Evolutionary conservation across 371 early-diverging fungal species (phyloP).

Genomic region (Mucor plumbeus): DNA sequence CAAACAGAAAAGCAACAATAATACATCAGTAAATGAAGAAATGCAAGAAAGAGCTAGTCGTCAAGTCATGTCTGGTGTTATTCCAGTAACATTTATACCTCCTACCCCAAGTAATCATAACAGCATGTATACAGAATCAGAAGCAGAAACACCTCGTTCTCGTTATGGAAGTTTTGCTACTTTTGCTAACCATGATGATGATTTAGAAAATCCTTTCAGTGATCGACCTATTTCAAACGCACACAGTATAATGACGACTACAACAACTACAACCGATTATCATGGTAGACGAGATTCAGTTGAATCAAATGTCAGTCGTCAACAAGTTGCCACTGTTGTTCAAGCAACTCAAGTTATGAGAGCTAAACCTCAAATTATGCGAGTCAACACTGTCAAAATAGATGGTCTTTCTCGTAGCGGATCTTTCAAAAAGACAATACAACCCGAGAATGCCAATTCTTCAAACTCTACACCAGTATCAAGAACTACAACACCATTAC

Average conservation of each 20-base stretch:
- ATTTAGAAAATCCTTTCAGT: slow-evolving; percentile 23
- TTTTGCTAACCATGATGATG: slow-evolving; percentile 5
- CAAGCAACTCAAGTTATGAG: slow-evolving; percentile 48
- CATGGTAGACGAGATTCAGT: slow-evolving; percentile 29
- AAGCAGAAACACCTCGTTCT: slow-evolving; percentile 11
- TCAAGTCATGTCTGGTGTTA: slow-evolving; percentile 48
- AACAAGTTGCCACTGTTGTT: slow-evolving; percentile 25
- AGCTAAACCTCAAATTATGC: slow-evolving; percentile 53
- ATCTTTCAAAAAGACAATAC: slow-evolving; percentile 30
- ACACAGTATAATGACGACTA: slow-evolving; percentile 18
- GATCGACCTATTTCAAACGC: slow-evolving; percentile 19
- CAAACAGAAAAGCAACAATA: slow-evolving; percentile 5
- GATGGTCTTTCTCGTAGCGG: slow-evolving; percentile 36
- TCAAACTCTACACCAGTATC: neutral
- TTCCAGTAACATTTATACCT: slow-evolving; percentile 54
- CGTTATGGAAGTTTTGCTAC: slow-evolving; percentile 22
- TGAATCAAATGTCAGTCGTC: slow-evolving; percentile 31
- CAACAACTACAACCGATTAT: slow-evolving; percentile 4
- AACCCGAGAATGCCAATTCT: neutral
- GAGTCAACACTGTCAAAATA: slow-evolving; percentile 48
- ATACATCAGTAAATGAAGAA: slow-evolving; percentile 15
- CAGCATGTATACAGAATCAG: neutral
- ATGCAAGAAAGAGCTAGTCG: slow-evolving; percentile 10
- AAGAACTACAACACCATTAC: neutral
- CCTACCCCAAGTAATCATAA: slow-evolving; percentile 27